Percentiles rank a stretch among this genome's conserved stretches.
Evolutionary conservation across 108 stramenopile species (phyloP).

Genomic region (Nitzschia palea): DNA sequence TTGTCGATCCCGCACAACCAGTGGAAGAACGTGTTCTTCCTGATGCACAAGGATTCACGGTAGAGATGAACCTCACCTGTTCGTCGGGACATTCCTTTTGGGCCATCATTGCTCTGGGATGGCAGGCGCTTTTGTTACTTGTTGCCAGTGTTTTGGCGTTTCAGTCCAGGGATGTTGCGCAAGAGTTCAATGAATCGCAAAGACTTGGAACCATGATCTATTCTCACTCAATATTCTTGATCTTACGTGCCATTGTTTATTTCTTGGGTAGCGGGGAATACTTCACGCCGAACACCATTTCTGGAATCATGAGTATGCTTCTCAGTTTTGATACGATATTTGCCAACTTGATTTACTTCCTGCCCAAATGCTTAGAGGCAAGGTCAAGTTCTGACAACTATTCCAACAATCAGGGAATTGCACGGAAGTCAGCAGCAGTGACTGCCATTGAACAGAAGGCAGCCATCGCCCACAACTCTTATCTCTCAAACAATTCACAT

Average conservation of each 20-base stretch:
- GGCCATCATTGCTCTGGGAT: conserved; percentile 7
- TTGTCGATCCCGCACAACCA: conserved; percentile 11
- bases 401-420: background rate
- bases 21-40: background rate
- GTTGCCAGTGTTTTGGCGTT: conserved; percentile 25
- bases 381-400: background rate
- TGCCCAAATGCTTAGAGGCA: conserved; percentile 22
- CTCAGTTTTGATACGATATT: conserved; percentile 18
- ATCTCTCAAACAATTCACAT: background rate
- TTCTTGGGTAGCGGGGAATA: background rate
- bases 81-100: conserved; percentile 2
- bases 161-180: conserved; percentile 17
- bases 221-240: conserved; percentile 31
- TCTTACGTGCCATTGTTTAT: conserved; percentile 3
- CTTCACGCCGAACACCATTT: background rate
- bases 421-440: background rate
- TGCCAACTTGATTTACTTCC: conserved; percentile 24
- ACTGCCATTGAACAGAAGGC: background rate
- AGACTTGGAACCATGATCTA: conserved; percentile 35
- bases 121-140: conserved; percentile 22
- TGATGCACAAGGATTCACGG: background rate
- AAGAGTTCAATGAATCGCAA: conserved; percentile 35
- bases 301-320: conserved; percentile 1
- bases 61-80: conserved; percentile 11
- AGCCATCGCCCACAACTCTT: background rate